Percentiles rank a stretch among this genome's conserved stretches.
These are phyloP conservation scores for Leersia perrieri DNA, from an alignment of 176 grass and related monocot genomes.

Conservation along the genomic window DNA sequence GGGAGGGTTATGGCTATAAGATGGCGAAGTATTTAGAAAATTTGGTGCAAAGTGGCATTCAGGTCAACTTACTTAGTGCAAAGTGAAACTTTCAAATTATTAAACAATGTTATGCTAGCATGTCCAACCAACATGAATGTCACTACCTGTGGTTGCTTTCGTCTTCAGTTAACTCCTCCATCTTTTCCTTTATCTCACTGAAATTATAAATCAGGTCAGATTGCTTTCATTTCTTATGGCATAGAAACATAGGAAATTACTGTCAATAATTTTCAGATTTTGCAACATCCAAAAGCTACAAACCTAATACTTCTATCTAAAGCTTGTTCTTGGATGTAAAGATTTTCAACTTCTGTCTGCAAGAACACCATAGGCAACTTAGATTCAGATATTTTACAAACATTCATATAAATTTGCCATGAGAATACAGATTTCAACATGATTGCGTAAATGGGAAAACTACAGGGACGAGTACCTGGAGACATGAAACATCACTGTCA, in stretches of 20 bases:
- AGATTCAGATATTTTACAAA: constrained; percentile 14
- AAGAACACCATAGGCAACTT: constrained; percentile 26
- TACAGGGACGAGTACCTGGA: constrained; percentile 55
- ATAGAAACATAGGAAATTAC: constrained; percentile 14
- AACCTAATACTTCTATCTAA: constrained; percentile 80
- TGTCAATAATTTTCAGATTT: constrained; percentile 2
- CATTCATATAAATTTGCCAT: background rate
- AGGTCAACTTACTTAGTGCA: background rate
- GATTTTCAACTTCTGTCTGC: constrained; percentile 72
- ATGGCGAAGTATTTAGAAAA: background rate
- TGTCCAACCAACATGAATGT: constrained; percentile 10
- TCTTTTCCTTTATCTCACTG: constrained; percentile 75
- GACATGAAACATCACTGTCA: constrained; percentile 50
- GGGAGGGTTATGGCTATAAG: background rate
- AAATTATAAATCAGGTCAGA: constrained; percentile 34
- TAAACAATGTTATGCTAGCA: constrained; percentile 2
- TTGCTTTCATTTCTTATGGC: constrained; percentile 23
- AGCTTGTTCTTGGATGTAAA: constrained; percentile 61
- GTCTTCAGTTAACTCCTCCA: constrained; percentile 73
- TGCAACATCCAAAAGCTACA: constrained; percentile 29
- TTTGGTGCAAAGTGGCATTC: background rate
- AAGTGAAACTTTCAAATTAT: background rate
- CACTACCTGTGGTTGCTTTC: constrained; percentile 70
- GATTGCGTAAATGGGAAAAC: constrained; percentile 8
- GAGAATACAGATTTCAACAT: constrained; percentile 10